A percentile compares a stretch with the other conserved stretches of the same genome.
Evolutionary conservation across 2,329 filamentous ascomycete genomes (phyloP).

Genomic region (Apiospora marii): DNA sequence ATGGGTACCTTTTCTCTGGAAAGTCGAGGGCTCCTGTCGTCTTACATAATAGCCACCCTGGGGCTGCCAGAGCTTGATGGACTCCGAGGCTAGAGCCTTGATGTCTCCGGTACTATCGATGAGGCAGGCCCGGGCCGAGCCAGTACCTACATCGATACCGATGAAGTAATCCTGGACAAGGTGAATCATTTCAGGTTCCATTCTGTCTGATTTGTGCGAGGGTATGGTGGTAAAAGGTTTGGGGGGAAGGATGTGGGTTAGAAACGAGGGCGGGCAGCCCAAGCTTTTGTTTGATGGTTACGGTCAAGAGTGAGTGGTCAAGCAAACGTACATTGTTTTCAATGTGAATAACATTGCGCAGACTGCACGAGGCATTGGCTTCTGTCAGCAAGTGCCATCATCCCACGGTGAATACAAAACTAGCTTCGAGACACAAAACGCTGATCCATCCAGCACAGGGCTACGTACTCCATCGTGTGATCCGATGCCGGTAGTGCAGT

Average conservation of each 20-base stretch:
- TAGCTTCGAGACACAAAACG: constrained; percentile 9
- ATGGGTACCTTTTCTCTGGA: constrained; percentile 11
- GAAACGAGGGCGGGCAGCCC: background rate
- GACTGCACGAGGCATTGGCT: constrained; percentile 33
- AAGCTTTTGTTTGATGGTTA: background rate
- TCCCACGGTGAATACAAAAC: constrained; percentile 18
- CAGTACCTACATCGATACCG: constrained; percentile 95
- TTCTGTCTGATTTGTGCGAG: background rate
- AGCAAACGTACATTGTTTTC: constrained; percentile 41
- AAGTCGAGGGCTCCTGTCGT: constrained; percentile 25
- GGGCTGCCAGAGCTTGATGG: constrained; percentile 83
- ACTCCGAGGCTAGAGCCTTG: constrained; percentile 74
- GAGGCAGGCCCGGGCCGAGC: constrained; percentile 93
- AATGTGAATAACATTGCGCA: constrained; percentile 43
- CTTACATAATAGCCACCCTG: constrained; percentile 77
- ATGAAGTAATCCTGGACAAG: constrained; percentile 67
- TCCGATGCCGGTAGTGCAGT: constrained; percentile 4
- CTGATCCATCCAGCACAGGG: background rate
- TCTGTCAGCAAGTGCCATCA: constrained; percentile 20
- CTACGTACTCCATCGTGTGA: constrained; percentile 21
- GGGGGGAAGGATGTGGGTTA: background rate
- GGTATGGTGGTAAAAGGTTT: background rate
- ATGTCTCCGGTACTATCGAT: constrained; percentile 94
- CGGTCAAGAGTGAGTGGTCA: background rate
- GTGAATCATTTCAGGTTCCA: constrained; percentile 35